A percentile compares a stretch with the other conserved stretches of the same genome.
Conservation (phyloP, 306 rosid species). For the Glycine latifolia region DNA sequence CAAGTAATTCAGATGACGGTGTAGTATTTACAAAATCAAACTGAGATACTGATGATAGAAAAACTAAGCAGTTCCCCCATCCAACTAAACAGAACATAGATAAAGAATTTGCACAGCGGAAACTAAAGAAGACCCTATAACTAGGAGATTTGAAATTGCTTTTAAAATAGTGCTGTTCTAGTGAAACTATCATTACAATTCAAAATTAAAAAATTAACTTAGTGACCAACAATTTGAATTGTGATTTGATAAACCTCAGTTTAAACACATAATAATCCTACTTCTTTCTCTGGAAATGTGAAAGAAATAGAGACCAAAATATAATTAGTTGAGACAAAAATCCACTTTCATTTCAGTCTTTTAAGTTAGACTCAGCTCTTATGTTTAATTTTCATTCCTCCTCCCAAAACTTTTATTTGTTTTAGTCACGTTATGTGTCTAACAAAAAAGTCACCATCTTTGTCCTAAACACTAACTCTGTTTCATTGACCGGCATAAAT, state of each 20-base stretch:
- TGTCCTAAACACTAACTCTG: background rate
- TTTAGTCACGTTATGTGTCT: background rate
- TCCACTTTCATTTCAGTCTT: background rate
- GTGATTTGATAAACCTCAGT: background rate
- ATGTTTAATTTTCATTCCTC: background rate
- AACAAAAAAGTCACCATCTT: background rate
- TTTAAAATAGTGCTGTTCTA: background rate
- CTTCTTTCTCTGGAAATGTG: slow-evolving; percentile 7
- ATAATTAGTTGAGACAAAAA: background rate
- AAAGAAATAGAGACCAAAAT: background rate
- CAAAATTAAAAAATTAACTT: background rate
- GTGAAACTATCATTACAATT: background rate
- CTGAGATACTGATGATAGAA: background rate
- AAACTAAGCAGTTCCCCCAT: slow-evolving; percentile 3
- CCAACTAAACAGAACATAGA: slow-evolving; percentile 3
- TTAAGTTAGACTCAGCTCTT: slow-evolving; percentile 9
- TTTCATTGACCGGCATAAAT: slow-evolving; percentile 27
- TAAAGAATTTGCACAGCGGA: slow-evolving; percentile 3
- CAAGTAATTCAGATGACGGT: background rate
- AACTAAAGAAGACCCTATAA: slow-evolving; percentile 4
- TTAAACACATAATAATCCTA: background rate
- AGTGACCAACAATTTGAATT: background rate
- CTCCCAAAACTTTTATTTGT: background rate
- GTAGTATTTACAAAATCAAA: slow-evolving; percentile 14
- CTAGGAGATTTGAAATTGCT: background rate